Base-by-base conservation (phyloP, 2,329 filamentous ascomycete species). In the Mariannaea sp. region DNA sequence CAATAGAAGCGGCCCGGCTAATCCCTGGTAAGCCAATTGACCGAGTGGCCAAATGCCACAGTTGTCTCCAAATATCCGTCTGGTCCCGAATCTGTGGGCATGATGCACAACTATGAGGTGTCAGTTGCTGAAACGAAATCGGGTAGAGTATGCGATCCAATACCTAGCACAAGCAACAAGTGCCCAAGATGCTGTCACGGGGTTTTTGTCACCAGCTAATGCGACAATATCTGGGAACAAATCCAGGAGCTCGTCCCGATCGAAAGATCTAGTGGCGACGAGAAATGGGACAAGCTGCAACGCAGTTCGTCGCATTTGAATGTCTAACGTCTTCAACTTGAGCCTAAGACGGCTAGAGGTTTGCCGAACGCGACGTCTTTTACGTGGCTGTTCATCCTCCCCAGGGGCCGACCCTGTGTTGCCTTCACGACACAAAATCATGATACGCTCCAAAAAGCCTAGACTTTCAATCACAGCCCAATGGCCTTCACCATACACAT, bases 81-180 rank as follows among this genome's bases (percentile, higher is more conserved):
- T 65, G 59, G 65, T 60, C 53, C 71, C 66, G 36, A 67, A 51
- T 33, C 29, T 61, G 57, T 4, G 53, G 52, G 33, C 53, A 62
- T 12, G 57, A 49, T 9, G 66, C 67, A 36, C 70, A 76, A 48
- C 74, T 76, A 41, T n/a, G 16, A 22, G 7, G 36, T 19, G 42
- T 72, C 29, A 73, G 64, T 30, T 16, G 13, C 6, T 17, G 42
- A n/a, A 49, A 4, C 17, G 26, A 61, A 26, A 41, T 5, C 1
- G 13, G 5, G 57, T 59, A 49, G 55, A 22, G 22, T 16, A 26
- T n/a, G 6, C 24, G 41, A 39, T 32, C 30, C 1, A 35, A 22
- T 75, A 92, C 90, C 89, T 90, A 57, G 90, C 79, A 67, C 91
- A 84, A n/a, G 86, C 87, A 46, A 97, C 71, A 76, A 96, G 84